Evolutionary conservation across 331 rosid species (phyloP).

Genomic region (Rosa hybrid): DNA sequence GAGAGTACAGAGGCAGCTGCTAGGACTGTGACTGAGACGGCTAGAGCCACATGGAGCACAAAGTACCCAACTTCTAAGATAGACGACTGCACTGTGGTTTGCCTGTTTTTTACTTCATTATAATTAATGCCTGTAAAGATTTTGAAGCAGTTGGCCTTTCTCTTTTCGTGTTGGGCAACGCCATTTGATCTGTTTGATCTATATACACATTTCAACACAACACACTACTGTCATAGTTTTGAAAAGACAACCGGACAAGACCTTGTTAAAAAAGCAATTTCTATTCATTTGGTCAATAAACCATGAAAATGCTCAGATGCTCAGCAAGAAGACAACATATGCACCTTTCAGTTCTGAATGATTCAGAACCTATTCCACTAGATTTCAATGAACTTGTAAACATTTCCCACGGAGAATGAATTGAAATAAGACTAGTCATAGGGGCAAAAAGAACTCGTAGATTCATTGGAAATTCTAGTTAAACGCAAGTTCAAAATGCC

Average conservation of each 20-base stretch:
- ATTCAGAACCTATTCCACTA: not conserved
- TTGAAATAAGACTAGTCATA: not conserved
- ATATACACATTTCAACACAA: not conserved
- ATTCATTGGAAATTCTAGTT: not conserved
- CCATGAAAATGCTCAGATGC: not conserved
- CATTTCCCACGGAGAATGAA: not conserved
- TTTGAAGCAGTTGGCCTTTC: not conserved
- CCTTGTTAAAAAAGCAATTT: not conserved
- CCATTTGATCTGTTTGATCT: not conserved
- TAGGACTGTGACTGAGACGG: slow-evolving; percentile 58
- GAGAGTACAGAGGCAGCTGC: slow-evolving; percentile 57
- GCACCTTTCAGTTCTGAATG: not conserved
- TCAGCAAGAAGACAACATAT: not conserved
- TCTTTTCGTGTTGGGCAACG: not conserved
- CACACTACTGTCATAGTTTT: not conserved
- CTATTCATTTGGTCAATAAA: not conserved
- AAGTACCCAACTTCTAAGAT: slow-evolving; percentile 48
- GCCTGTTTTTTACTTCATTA: slow-evolving; percentile 42
- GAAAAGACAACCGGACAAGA: not conserved
- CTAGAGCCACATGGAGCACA: slow-evolving; percentile 50
- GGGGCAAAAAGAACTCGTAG: not conserved
- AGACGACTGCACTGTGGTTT: slow-evolving; percentile 67
- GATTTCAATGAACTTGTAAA: not conserved
- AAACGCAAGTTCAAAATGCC: not conserved
- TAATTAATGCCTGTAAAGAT: not conserved